phyloP scores from a whole-genome alignment of 352 stramenopile species.

The Globisporangium paddicum region DNA sequence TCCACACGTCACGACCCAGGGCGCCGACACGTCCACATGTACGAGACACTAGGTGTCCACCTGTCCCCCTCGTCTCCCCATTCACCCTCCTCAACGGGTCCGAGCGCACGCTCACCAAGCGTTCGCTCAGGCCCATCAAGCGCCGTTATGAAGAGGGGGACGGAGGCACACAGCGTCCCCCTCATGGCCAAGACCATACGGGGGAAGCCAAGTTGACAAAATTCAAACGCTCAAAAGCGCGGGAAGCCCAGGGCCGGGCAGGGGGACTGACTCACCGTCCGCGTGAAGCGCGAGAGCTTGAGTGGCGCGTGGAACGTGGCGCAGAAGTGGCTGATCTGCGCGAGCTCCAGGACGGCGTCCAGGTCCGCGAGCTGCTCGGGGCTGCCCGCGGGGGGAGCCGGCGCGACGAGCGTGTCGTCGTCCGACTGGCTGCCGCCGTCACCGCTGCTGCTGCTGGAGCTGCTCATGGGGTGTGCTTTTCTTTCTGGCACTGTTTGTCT shows the following conservation, averaged over 20 bases:
- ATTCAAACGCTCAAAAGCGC: conserved; percentile 6
- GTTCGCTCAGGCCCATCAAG: background rate
- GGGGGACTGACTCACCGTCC: conserved; percentile 53
- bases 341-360: conserved; percentile 40
- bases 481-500: conserved; percentile 4
- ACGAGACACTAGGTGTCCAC: background rate
- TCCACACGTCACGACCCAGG: background rate
- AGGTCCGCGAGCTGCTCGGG: conserved; percentile 24
- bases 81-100: background rate
- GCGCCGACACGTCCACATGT: background rate
- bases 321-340: conserved; percentile 78
- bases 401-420: conserved; percentile 21
- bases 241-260: background rate
- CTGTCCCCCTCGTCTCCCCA: background rate
- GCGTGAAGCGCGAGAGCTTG: conserved; percentile 64
- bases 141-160: background rate
- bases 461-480: conserved; percentile 22
- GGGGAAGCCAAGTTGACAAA: background rate
- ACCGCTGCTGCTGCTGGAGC: conserved; percentile 35
- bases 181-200: no score
- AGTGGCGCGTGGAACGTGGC: conserved; percentile 61
- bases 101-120: background rate
- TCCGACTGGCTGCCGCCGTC: conserved; percentile 36
- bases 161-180: background rate
- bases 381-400: conserved; percentile 2